Evolutionary conservation across 148 eudicot species (phyloP), one percentile per base, ranked within the genome.

Genomic region (Talinum fruticosum): DNA sequence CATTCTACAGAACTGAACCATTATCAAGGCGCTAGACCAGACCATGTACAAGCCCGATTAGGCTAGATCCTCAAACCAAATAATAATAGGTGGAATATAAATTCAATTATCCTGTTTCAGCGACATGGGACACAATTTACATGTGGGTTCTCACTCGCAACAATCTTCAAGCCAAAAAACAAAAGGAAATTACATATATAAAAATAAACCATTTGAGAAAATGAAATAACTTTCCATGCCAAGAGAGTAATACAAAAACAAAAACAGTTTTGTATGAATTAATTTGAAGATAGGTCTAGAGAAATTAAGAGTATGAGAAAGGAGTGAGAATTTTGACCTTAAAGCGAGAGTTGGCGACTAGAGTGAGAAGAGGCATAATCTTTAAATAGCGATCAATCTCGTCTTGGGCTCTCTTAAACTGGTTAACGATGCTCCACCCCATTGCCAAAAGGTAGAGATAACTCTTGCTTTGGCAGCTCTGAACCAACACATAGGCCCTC

Each of bases 371-470:
- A 33, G 88, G 88, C 74, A 86, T 75, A 21, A 86, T 71, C 81
- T 69, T n/a, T 71, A 86, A 73, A 23, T 83, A 83, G 5, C 88
- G 86, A 62, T 86, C 88, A 16, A 86, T 81, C 83, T 86, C 88
- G 10, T 86, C 76, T 66, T 86, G 88, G 8, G 80, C 82, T 41
- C 75, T 76, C 61, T 83, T 75, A 77, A 86, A 86, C 68, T 86
- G 88, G 44, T 86, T 83, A 10, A 81, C 88, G 72, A 83, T 79
- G 76, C 75, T 83, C 88, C 88, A 86, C 13, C 88, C 88, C 88
- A 86, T 86, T 54, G 88, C 84, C 66, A 86, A 54, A 32, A 86
- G 71, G 57, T 86, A 86, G 8, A 86, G 44, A 66, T 83, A 86
- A 28, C 88, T 86, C 66, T 59, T 75, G 21, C 79, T 86, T 6